phyloP scores from a whole-genome alignment of 306 rosid species.

The Lathyrus aphaca region DNA sequence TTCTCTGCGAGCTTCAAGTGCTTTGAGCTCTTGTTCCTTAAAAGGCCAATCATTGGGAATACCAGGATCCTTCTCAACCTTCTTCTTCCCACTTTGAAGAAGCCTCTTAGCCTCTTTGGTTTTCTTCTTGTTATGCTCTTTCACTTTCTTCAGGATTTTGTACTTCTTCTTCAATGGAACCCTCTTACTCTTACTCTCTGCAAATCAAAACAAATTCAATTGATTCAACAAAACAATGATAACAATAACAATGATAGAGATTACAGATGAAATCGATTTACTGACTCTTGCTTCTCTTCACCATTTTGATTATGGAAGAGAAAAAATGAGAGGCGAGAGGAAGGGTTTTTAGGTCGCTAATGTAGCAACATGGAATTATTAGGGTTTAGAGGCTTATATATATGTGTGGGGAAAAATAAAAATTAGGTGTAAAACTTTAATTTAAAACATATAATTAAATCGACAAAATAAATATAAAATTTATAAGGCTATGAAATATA shows the following conservation, averaged over 20 bases:
- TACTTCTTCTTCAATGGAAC: slow-evolving; percentile 78
- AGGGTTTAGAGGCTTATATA: not conserved
- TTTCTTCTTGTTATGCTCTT: slow-evolving; percentile 82
- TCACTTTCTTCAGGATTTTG: slow-evolving; percentile 83
- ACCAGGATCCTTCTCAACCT: slow-evolving; percentile 96
- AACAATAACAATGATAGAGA: not conserved
- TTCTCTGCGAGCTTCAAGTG: slow-evolving; percentile 82
- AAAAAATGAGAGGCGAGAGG: not conserved
- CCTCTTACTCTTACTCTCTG: slow-evolving; percentile 99
- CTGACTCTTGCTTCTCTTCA: not conserved
- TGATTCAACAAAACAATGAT: not conserved
- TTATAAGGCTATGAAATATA: no score
- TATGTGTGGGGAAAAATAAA: no score
- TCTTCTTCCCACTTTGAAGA: slow-evolving; percentile 52
- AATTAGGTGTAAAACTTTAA: no score
- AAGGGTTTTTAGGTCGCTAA: not conserved
- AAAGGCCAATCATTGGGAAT: slow-evolving; percentile 99
- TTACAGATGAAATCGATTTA: not conserved
- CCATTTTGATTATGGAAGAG: not conserved
- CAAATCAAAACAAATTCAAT: not conserved
- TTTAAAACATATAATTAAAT: no score
- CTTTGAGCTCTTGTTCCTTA: slow-evolving; percentile 93
- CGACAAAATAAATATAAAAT: no score
- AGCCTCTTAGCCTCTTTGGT: slow-evolving; percentile 95
- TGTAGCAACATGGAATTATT: no score